These are phyloP conservation scores for Tetrapisispora iriomotensis DNA, from an alignment of 805 yeast genomes.

Conservation along the genomic window DNA sequence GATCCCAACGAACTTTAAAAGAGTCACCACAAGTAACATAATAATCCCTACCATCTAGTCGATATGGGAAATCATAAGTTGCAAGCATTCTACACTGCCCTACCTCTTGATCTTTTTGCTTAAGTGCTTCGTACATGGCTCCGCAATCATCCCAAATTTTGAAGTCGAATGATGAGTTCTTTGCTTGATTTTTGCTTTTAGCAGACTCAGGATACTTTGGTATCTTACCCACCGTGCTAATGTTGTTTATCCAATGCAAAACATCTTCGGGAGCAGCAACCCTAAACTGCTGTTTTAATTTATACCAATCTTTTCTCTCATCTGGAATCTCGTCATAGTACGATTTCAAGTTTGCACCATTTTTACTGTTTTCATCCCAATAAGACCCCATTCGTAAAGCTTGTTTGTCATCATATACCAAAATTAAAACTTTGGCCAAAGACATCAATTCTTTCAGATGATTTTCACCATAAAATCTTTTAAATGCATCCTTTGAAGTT, in stretches of 20 bases:
- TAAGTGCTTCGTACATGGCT: constrained; percentile 32
- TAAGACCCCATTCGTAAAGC: constrained; percentile 38
- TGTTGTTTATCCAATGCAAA: constrained; percentile 32
- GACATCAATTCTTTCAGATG: constrained; percentile 35
- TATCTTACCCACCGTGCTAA: constrained; percentile 30
- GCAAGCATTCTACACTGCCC: constrained; percentile 37
- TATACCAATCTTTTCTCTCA: constrained; percentile 21
- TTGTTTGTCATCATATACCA: constrained; percentile 39
- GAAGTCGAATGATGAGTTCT: constrained; percentile 23
- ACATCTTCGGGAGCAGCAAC: constrained; percentile 34
- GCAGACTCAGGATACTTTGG: constrained; percentile 26
- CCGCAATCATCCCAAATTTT: constrained; percentile 35
- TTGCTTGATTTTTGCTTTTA: constrained; percentile 9
- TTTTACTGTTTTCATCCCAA: constrained; percentile 28
- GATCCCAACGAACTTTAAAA: constrained; percentile 39
- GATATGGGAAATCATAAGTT: constrained; percentile 40
- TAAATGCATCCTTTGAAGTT: constrained; percentile 36
- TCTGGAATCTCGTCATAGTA: constrained; percentile 15
- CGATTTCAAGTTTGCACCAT: constrained; percentile 31
- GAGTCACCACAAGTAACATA: constrained; percentile 36
- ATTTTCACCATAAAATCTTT: constrained; percentile 36
- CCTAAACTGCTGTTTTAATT: constrained; percentile 34
- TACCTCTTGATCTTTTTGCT: constrained; percentile 20
- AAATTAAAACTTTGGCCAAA: constrained; percentile 31
- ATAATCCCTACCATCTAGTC: constrained; percentile 37